phyloP scores from a whole-genome alignment of 805 yeast genomes.

The Wickerhamomyces alni region DNA sequence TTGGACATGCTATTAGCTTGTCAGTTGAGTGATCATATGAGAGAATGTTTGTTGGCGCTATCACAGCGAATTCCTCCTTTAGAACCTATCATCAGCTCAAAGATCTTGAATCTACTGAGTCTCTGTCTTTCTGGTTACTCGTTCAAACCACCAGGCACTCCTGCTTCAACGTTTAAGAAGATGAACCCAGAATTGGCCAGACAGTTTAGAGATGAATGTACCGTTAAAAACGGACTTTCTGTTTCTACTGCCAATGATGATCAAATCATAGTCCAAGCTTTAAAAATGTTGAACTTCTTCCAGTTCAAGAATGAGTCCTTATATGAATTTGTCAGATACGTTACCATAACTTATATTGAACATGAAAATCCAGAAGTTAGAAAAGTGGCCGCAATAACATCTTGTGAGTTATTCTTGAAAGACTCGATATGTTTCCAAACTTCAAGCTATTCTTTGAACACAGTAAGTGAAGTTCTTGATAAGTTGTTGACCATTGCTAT shows the following conservation, averaged over 20 bases:
- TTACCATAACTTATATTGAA: slow-evolving; percentile 79
- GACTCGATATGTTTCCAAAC: slow-evolving; percentile 85
- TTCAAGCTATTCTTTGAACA: slow-evolving; percentile 70
- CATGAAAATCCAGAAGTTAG: slow-evolving; percentile 77
- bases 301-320: slow-evolving; percentile 70
- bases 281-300: slow-evolving; percentile 70
- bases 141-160: slow-evolving; percentile 83
- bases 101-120: slow-evolving; percentile 66
- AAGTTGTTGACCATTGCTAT: slow-evolving; percentile 77
- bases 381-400: slow-evolving; percentile 77
- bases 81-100: slow-evolving; percentile 63
- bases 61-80: slow-evolving; percentile 75
- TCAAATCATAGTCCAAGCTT: slow-evolving; percentile 64
- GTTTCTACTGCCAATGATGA: slow-evolving; percentile 28
- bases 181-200: slow-evolving; percentile 64
- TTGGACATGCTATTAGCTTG: slow-evolving; percentile 75
- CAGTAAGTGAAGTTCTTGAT: slow-evolving; percentile 81
- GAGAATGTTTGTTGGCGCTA: slow-evolving; percentile 63
- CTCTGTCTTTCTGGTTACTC: slow-evolving; percentile 73
- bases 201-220: slow-evolving; percentile 70
- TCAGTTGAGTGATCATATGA: slow-evolving; percentile 78
- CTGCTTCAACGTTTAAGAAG: slow-evolving; percentile 39
- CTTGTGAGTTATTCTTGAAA: slow-evolving; percentile 65
- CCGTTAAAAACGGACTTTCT: slow-evolving; percentile 57
- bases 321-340: slow-evolving; percentile 81